Evolutionary conservation across 805 yeast genomes (phyloP), one percentile per base, ranked within the genome.

Genomic region (Diddensiella caesifluorescens): DNA sequence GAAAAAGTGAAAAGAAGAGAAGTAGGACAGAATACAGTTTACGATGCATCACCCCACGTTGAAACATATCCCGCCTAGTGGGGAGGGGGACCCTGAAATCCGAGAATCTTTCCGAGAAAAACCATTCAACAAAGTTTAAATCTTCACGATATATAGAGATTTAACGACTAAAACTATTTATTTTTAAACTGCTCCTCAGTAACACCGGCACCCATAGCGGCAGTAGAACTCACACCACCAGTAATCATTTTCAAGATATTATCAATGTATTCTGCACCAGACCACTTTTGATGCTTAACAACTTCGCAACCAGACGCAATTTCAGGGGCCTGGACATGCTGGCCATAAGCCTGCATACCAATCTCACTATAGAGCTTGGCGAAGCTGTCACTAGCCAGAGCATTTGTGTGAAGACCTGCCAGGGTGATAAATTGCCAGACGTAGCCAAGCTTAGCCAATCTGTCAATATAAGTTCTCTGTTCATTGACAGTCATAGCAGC

Each of bases 171-270:
- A n/a, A n/a, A 13, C 16, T 6, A 6, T 28, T 28, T 13, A 28
- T 13, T 10, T 13, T 83, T 84, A 71, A 90, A 90, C 69, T 90
- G 97, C 54, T 84, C 94, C 70, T 90, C 97, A 42, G 97, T 90
- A 53, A 90, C 97, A 71, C 97, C 97, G 48, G 82, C 82, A 60
- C 97, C 97, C 97, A 90, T 90, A 37, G 97, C 97, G 52, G 97
- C 95, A 37, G 97, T 90, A 15, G 95, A 82, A 39, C 89, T 74
- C 45, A 89, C 83, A 69, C 97, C 97, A 57, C 97, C 97, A 43
- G 92, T 81, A 20, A 88, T 92, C 67, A 87, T 72, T 66, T 82
- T 88, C 64, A 90, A 79, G 59, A 90, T 71, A 46, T 86, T 81
- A 66, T 90, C 97, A 60, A 90, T 83, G 71, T 87, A 89, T 68